Evolutionary conservation across 2,329 filamentous ascomycete species (phyloP), one percentile per base, ranked within the genome.

Genomic region (Sphaerulina vaccinii): DNA sequence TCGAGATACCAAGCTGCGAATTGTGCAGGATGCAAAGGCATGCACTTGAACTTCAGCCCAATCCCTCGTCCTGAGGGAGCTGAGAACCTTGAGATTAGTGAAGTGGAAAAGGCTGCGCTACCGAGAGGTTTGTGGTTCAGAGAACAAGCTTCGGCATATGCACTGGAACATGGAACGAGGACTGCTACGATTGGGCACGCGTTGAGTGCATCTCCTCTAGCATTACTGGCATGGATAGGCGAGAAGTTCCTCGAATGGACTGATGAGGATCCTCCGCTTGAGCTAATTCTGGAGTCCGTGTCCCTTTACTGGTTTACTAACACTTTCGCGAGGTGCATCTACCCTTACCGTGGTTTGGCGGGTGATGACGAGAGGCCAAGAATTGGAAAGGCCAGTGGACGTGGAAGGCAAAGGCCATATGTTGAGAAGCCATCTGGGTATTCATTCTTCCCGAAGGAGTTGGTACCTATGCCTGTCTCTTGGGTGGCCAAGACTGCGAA

Each of bases 161-260:
- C 74, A 0, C 45, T 70, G 0, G 72, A 78, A 61, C 82, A 85
- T 48, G 77, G 70, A 1, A 81, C 79, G 0, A 67, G 77, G 7
- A 78, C 82, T 0, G 71, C 74, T 0, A 85, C 82, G 0, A 78
- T 84, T 38, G 80, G 81, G 0, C 70, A 82, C 4, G 76, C 73
- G 0, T 65, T 85, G 1, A 70, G 74, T 2, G 69, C 76, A 3
- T 81, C 71, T 27, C 82, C 83, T 0, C 55, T 85, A 1, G 78
- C 80, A 0, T 61, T 85, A 16, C 71, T 86, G 2, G 73, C 76
- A 5, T 86, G 82, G 76, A 72, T 82, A 24, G 77, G 75, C 2
- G 79, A 82, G 58, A 82, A 81, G 62, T 77, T 78, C 50, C 65
- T 79, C 0, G 74, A 73, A 1, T 82, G 79, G 79, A 68, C 68